A percentile compares a stretch with the other conserved stretches of the same genome.
These are phyloP conservation scores for Pedinophyceae sp. DNA, from an alignment of 139 green algal species.

Conservation along the genomic window DNA sequence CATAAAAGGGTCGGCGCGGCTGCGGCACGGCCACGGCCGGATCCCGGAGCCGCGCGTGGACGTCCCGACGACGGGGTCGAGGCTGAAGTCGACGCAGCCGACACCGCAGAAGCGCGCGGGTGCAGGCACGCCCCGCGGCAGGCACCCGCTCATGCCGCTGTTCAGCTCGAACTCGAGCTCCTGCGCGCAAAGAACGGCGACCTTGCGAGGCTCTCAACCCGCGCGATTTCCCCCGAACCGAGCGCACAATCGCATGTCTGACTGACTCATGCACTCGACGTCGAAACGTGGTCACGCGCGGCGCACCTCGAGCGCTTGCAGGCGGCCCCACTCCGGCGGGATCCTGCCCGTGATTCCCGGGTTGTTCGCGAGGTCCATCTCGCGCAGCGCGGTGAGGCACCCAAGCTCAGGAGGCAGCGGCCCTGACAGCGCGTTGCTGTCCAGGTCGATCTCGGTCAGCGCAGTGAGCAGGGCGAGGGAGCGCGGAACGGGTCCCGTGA, in stretches of 20 bases:
- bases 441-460: conserved; percentile 11
- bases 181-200: conserved; percentile 1
- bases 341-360: conserved; percentile 6
- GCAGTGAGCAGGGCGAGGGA: conserved; percentile 2
- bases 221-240: too few species aligned
- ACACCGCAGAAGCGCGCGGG: conserved; percentile 4
- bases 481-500: conserved; percentile 4
- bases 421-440: conserved; percentile 6
- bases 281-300: neutral
- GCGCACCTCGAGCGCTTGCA: neutral
- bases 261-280: neutral
- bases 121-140: conserved; percentile 3
- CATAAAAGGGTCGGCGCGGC: too few species aligned
- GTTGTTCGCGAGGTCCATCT: conserved; percentile 9
- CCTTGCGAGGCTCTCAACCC: too few species aligned
- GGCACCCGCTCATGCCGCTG: conserved; percentile 5
- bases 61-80: conserved; percentile 6
- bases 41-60: neutral
- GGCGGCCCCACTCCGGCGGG: conserved; percentile 8
- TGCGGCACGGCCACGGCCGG: too few species aligned
- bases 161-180: conserved; percentile 14
- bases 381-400: conserved; percentile 9
- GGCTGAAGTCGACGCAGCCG: conserved; percentile 7
- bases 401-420: conserved; percentile 8
- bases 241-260: neutral